Base-by-base conservation (phyloP, 2,329 filamentous ascomycete genomes). In the Teratosphaeria epicoccoides region DNA sequence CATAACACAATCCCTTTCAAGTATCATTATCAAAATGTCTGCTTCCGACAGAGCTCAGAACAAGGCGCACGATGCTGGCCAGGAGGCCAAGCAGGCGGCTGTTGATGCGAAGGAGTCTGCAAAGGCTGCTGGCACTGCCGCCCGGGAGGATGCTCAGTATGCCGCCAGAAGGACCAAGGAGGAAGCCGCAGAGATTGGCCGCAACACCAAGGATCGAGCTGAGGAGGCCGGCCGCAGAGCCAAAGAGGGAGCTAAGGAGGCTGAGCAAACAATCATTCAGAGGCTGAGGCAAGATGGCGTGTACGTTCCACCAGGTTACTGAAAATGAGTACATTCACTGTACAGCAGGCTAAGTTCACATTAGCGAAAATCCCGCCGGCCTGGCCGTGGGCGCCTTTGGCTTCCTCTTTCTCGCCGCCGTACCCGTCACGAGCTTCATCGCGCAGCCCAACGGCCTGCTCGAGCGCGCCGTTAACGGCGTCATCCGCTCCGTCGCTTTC, bases 371-470 rank as follows among this genome's bases (percentile, higher is more conserved):
- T 47, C 61, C 62, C 23, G 37, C 50, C 28, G 62, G 62, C 45
- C 56, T 64, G 43, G 52, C 57, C 33, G 56, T 61, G 52, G 52
- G 53, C 47, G 62, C 53, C 33, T 59, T 61, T 51, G 57, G 61
- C 43, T 57, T 52, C 37, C 46, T 62, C 45, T 64, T 64, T 60
- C 57, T 64, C 55, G 62, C 62, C 37, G 57, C 57, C 25, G 54
- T 64, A 14, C 62, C 62, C 24, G 48, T 64, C 24, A 63, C 61
- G n/a, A 53, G 48, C 54, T 64, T 57, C 56, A 54, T 64, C 53
- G 50, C 62, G 1, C 56, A 59, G 33, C 57, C 58, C 44, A 55
- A 56, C 52, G 53, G 56, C 50, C 52, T 64, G 24, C 26, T 63
- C 49, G 60, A 62, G 46, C 57, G 58, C 23, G 59, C 57, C 47